These are phyloP conservation scores for Botrytis fragariae DNA, from an alignment of 2,329 filamentous ascomycete genomes.

Conservation along the genomic window DNA sequence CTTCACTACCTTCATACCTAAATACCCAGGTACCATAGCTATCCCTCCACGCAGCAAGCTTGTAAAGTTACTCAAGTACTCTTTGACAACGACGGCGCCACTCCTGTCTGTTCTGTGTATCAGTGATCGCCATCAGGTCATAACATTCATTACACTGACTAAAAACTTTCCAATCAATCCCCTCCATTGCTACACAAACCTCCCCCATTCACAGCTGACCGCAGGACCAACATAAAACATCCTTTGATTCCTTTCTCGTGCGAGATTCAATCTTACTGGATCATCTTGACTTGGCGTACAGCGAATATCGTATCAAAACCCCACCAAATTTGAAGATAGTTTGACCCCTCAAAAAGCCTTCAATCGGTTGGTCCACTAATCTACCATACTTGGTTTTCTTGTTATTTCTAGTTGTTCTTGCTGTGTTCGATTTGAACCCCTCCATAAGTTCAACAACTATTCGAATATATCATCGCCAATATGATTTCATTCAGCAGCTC, in stretches of 20 bases:
- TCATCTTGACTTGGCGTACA: conserved; percentile 1
- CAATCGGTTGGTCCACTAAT: background rate
- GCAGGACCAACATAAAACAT: background rate
- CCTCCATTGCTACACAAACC: background rate
- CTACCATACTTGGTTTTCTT: background rate
- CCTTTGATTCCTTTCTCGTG: background rate
- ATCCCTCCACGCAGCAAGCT: background rate
- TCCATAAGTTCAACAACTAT: conserved; percentile 19
- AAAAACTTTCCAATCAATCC: background rate
- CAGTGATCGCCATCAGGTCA: background rate
- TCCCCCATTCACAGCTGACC: background rate
- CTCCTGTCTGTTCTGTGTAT: background rate
- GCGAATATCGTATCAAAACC: conserved; percentile 8
- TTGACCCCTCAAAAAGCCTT: conserved; percentile 6
- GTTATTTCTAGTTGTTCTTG: background rate
- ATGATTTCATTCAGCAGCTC: conserved; percentile 36
- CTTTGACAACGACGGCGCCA: background rate
- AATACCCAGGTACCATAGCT: background rate
- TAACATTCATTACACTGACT: background rate
- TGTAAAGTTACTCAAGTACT: background rate
- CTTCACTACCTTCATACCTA: background rate
- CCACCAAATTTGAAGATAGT: conserved; percentile 4
- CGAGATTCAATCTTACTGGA: background rate
- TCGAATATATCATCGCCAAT: conserved; percentile 17
- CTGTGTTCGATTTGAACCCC: conserved; percentile 11